Percentiles rank a stretch among this genome's conserved stretches.
Evolutionary conservation across 768 basidiomycete species (phyloP).

Genomic region (Pholiota microspora): DNA sequence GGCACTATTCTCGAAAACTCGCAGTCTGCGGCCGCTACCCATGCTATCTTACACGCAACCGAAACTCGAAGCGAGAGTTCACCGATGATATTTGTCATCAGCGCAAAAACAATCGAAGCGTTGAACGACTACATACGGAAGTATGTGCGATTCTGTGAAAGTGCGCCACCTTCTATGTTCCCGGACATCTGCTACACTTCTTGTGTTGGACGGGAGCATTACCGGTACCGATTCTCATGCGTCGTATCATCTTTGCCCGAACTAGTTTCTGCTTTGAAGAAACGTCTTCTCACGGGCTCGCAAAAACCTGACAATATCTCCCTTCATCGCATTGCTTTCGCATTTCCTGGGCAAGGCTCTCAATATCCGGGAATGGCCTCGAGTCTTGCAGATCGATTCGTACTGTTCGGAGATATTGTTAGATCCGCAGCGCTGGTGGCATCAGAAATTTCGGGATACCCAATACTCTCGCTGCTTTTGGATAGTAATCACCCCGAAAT

Average conservation of each 20-base stretch:
- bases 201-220: constrained; percentile 29
- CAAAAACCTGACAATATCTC: background rate
- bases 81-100: constrained; percentile 22
- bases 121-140: constrained; percentile 20
- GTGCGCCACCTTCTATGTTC: constrained; percentile 10
- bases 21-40: background rate
- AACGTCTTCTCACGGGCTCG: background rate
- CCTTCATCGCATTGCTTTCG: constrained; percentile 17
- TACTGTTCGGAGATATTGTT: constrained; percentile 20
- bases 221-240: constrained; percentile 26
- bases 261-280: constrained; percentile 17
- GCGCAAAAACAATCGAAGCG: constrained; percentile 25
- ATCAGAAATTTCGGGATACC: constrained; percentile 15
- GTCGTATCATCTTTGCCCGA: constrained; percentile 21
- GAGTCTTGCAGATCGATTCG: constrained; percentile 13
- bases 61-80: background rate
- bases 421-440: constrained; percentile 13
- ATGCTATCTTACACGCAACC: background rate
- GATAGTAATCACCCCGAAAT: constrained; percentile 5
- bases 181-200: constrained; percentile 27
- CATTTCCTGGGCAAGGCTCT: constrained; percentile 31
- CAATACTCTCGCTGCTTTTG: constrained; percentile 20
- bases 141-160: constrained; percentile 23
- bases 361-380: constrained; percentile 29
- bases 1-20: constrained; percentile 24